Evolutionary conservation across 805 yeast species (phyloP), one percentile per base, ranked within the genome.

Genomic region (Yarrowia phangngaensis): DNA sequence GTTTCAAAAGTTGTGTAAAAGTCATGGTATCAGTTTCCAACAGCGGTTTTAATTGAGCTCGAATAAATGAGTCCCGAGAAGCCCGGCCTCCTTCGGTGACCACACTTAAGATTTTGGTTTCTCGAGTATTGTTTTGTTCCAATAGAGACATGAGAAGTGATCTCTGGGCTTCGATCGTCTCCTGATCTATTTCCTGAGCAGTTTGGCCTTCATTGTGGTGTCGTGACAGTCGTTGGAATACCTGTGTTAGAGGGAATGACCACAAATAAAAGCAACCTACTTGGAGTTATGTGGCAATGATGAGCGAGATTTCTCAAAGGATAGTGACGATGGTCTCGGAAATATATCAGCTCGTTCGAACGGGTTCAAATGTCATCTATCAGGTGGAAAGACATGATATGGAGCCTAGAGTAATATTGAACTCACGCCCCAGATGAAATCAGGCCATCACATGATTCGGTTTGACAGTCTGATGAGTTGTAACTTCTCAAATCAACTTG

Each of bases 41-140:
- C 29, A 41, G 28, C 13, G 48, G 48, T 17, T 41, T 20, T 16
- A 41, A 29, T 22, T 41, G 48, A 1, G 29, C 29, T 12, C 29
- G 26, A 8, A 41, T 16, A 16, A 41, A 41, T n/a, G 48, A 20
- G 29, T 41, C 48, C 4, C 48, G 35, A 2, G 48, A 20, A 5
- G 34, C 35, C 7, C 22, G 14, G 4, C 48, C 48, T 11, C 48
- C 48, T n/a, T 41, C 35, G 8, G 48, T 41, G 4, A 20, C 22
- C 1, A 41, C 35, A 15, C 22, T 16, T n/a, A 41, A 28, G 4
- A 41, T 29, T 13, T 20, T 29, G 6, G 35, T 30, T 22, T 20
- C 29, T 12, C 48, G 48, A 14, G 48, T 15, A 9, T 30, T 30
- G 22, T 41, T 41, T 15, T 41, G 48, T 12, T 41, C 48, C 7